These are phyloP conservation scores for Cercospora beticola DNA, from an alignment of 2,329 filamentous ascomycete genomes.

Conservation along the genomic window DNA sequence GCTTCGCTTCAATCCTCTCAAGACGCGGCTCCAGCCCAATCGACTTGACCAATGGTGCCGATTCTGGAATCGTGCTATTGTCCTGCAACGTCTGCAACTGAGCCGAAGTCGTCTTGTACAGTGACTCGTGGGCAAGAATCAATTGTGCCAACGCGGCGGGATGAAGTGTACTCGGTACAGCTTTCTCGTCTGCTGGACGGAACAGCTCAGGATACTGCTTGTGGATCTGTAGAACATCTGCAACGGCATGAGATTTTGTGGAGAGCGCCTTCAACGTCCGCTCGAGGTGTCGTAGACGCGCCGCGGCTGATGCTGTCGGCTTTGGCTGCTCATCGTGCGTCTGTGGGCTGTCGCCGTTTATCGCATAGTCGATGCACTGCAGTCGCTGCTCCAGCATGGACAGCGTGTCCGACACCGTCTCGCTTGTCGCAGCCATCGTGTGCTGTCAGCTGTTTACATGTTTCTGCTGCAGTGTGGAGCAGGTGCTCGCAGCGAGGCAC, in stretches of 20 bases:
- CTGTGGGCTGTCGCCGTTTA: slow-evolving; percentile 38
- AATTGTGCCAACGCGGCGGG: slow-evolving; percentile 36
- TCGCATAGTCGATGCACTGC: slow-evolving; percentile 45
- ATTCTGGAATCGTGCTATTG: slow-evolving; percentile 44
- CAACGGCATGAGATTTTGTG: slow-evolving; percentile 41
- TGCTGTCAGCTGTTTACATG: slow-evolving; percentile 15
- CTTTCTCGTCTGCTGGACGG: slow-evolving; percentile 24
- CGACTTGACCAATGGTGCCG: slow-evolving; percentile 52
- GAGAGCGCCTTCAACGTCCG: slow-evolving; percentile 40
- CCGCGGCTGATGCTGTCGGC: slow-evolving; percentile 22
- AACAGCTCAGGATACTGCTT: slow-evolving; percentile 45
- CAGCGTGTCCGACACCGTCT: slow-evolving; percentile 38
- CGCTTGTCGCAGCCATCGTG: slow-evolving; percentile 13
- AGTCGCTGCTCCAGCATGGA: slow-evolving; percentile 48
- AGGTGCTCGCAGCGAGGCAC: neutral
- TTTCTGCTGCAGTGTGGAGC: slow-evolving; percentile 21
- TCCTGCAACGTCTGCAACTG: slow-evolving; percentile 48
- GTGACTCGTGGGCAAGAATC: slow-evolving; percentile 46
- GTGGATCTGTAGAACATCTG: slow-evolving; percentile 43
- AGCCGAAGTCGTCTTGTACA: slow-evolving; percentile 44
- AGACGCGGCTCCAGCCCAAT: slow-evolving; percentile 62
- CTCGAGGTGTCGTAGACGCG: slow-evolving; percentile 33
- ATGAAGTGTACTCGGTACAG: slow-evolving; percentile 29
- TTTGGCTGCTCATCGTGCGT: neutral
- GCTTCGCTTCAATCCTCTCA: slow-evolving; percentile 59